Evolutionary conservation across 1,284 basidiomycete genomes (phyloP), one percentile per base, ranked within the genome.

Genomic region (Ganoderma boninense): DNA sequence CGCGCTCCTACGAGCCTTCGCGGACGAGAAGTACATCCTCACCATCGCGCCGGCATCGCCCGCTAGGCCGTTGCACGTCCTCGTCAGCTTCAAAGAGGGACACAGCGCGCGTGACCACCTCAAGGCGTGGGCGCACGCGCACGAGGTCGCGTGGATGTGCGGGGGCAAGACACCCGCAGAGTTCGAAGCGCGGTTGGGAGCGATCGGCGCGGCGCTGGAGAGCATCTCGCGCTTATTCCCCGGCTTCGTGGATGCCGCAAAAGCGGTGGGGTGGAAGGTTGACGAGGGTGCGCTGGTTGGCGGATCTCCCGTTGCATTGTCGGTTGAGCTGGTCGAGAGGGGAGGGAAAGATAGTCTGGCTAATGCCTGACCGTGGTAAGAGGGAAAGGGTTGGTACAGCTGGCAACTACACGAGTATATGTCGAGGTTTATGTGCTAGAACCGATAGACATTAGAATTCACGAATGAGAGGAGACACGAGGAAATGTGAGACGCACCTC

Each of bases 81-180:
- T 83, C 73, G 80, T 89, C 49, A 82, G 82, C 72, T 79, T 91
- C 69, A 90, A 87, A 71, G 84, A 86, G 32, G 84, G 83, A 5
- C 86, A 88, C 66, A 74, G 73, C 18, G 73, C 83, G 4, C 68
- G 77, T 32, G 89, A 90, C 76, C 85, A 87, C 64, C 81, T 90
- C 63, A 86, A 86, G 69, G 89, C 87, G 23, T 91, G 90, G 90
- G 73, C 85, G 46, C 85, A 87, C 70, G 87, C 86, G 1, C 72
- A 75, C 49, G 80, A 82, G 68, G 57, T 80, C 35, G 76, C 77
- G 23, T 40, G 62, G 20, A 40, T 62, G 32, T 65, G 71, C 57
- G 67, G 64, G 20, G 62, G 69, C 23, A 52, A 65, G 14, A 57
- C 64, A 23, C 71, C 66, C 3, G 20, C 32, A 35, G 66, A 7